Percentiles rank a stretch among this genome's conserved stretches.
These are phyloP conservation scores for Forsythia viridissima DNA, from an alignment of 257 asterid genomes.

Conservation along the genomic window DNA sequence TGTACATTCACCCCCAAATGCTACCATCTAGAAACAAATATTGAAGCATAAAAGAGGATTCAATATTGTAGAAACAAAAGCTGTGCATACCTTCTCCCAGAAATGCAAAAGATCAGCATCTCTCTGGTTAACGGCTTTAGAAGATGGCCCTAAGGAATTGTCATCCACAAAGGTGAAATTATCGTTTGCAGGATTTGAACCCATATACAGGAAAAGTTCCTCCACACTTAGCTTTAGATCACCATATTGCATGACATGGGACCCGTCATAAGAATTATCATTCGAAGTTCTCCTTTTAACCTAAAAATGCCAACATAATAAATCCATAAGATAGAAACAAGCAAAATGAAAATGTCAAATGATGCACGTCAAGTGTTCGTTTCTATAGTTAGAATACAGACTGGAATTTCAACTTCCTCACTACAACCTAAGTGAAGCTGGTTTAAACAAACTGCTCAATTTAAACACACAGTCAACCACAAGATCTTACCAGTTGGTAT, in stretches of 20 bases:
- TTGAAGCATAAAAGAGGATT: not conserved
- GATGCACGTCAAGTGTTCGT: not conserved
- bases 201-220: conserved; percentile 60
- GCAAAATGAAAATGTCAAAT: not conserved
- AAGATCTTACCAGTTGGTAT: conserved; percentile 69
- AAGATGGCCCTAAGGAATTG: conserved; percentile 48
- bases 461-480: not conserved
- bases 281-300: conserved; percentile 74
- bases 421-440: not conserved
- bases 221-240: conserved; percentile 54
- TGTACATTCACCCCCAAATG: not conserved
- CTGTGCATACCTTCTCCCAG: conserved; percentile 75
- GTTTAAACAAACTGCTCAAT: not conserved
- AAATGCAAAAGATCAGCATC: conserved; percentile 93
- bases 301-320: conserved; percentile 42
- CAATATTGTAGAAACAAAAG: not conserved
- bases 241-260: conserved; percentile 97
- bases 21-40: not conserved
- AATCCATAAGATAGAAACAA: conserved; percentile 7
- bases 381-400: not conserved
- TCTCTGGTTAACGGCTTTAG: conserved; percentile 72
- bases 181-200: conserved; percentile 85
- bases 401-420: not conserved
- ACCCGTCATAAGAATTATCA: conserved; percentile 61
- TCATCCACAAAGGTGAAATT: conserved; percentile 56